Conservation (phyloP, 1,284 basidiomycete genomes). For the Stereum hirsutum region DNA sequence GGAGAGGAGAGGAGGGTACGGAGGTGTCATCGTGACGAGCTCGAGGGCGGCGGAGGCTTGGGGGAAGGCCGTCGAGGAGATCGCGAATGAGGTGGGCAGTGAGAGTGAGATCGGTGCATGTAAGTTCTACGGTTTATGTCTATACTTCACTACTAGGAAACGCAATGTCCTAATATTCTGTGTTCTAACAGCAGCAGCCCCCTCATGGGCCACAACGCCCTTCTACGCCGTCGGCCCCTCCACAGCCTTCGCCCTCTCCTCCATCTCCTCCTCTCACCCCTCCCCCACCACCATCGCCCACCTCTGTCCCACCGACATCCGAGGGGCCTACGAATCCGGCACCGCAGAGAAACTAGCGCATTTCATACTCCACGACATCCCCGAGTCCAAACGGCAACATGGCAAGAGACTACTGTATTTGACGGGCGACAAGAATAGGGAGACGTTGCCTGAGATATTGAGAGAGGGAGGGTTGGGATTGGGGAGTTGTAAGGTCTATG, state of each 20-base stretch:
- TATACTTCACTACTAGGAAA: too few relatives aligned
- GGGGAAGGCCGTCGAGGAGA: conserved; percentile 28
- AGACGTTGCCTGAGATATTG: conserved; percentile 51
- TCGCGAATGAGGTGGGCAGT: conserved; percentile 12
- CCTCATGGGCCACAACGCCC: conserved; percentile 48
- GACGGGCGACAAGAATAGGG: conserved; percentile 75
- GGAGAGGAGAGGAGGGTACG: conserved; percentile 13
- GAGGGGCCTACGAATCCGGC: conserved; percentile 43
- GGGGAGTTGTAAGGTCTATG: conserved; percentile 53
- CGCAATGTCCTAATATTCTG: too few relatives aligned
- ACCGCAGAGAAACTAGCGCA: conserved; percentile 56
- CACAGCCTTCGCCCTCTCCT: conserved; percentile 40
- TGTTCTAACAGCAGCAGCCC: too few relatives aligned
- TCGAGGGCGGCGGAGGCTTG: conserved; percentile 65
- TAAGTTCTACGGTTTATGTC: too few relatives aligned
- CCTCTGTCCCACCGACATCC: conserved; percentile 30
- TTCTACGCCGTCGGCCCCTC: conserved; percentile 71
- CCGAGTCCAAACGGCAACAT: conserved; percentile 8
- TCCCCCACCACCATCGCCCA: conserved; percentile 18
- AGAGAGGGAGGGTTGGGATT: conserved; percentile 33
- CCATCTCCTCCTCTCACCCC: conserved; percentile 20
- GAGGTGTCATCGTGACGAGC: conserved; percentile 67
- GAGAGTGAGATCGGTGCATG: too few relatives aligned
- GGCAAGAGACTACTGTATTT: conserved; percentile 49
- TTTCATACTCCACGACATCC: conserved; percentile 38